Base-by-base conservation (phyloP, 2,329 filamentous ascomycete species). In the Cladosporium velox region DNA sequence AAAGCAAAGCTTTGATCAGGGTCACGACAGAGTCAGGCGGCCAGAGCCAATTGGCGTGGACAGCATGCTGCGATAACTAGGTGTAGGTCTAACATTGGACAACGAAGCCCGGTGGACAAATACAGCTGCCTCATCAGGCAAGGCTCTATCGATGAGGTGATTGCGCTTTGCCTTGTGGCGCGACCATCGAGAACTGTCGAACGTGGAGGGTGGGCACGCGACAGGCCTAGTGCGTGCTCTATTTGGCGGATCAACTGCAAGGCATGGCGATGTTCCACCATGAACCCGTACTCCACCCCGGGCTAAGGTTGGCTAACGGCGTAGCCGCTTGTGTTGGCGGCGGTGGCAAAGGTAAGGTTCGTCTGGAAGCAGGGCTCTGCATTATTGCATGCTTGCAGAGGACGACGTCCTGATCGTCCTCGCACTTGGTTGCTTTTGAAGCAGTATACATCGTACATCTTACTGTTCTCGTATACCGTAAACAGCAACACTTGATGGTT, bases 61-160 rank as follows among this genome's bases (percentile, higher is more conserved):
- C 28, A 10, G 51, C 52, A n/a, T 21, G 15, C 52, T 21, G 52
- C 26, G 52, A 55, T 55, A 55, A 34, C 52, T 47, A 47, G 41
- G 41, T 47, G 30, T 32, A 55, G 28, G n/a, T 11, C 28, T 32
- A 32, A 34, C 52, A 34, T 55, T 32, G 15, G 32, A 55, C 10
- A 1, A 5, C 1, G 32, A 14, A 30, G 15, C 2, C 52, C n/a
- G 10, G n/a, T 12, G 15, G 52, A 34, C 52, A 55, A 12, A 55
- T 34, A 54, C 52, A 55, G 52, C 52, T 55, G 52, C 52, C 52
- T 55, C 32, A 30, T 32, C 26, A 34, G 52, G 52, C 41, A 55
- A 21, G n/a, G 52, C 15, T 34, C 28, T 32, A n/a, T 32, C 52
- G 52, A 55, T 55, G 52, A 55, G 18, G 52, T 55, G 52, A 30